phyloP scores from a whole-genome alignment of 2,329 filamentous ascomycete species.

The Claviceps maximensis region DNA sequence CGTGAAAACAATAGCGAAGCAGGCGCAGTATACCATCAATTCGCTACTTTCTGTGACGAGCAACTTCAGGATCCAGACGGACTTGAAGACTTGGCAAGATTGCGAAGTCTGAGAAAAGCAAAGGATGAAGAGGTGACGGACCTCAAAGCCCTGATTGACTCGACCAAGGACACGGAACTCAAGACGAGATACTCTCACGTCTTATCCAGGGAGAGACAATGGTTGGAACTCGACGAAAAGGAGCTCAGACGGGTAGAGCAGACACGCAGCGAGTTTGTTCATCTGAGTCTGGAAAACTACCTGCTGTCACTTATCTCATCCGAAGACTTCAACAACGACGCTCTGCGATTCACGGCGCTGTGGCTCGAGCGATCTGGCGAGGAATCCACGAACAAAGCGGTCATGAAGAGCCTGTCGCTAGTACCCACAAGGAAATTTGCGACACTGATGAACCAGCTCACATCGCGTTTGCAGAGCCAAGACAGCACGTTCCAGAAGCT shows the following conservation, averaged over 20 bases:
- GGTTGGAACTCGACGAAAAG: conserved; percentile 79
- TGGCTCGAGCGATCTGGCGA: conserved; percentile 85
- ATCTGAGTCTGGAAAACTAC: conserved; percentile 85
- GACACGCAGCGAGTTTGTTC: conserved; percentile 70
- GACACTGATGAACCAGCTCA: conserved; percentile 85
- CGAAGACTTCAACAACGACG: conserved; percentile 79
- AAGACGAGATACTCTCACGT: conserved; percentile 46
- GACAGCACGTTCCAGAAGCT: conserved; percentile 62
- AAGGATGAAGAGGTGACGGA: conserved; percentile 72
- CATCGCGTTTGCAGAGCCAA: conserved; percentile 72
- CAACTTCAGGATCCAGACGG: conserved; percentile 80
- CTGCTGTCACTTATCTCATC: conserved; percentile 72
- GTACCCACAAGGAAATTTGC: conserved; percentile 91
- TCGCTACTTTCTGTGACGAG: conserved; percentile 88
- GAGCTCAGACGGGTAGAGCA: conserved; percentile 70
- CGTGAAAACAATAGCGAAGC: conserved; percentile 55
- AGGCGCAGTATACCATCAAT: conserved; percentile 84
- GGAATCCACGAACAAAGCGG: conserved; percentile 62
- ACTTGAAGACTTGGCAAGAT: conserved; percentile 69
- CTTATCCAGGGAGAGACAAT: conserved; percentile 63
- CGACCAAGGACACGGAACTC: conserved; percentile 36
- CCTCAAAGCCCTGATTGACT: conserved; percentile 46
- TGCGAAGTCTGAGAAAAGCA: conserved; percentile 64
- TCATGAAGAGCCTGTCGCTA: conserved; percentile 51
- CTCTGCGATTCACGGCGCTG: conserved; percentile 80